Evolutionary conservation across 2,329 filamentous ascomycete genomes (phyloP).

Genomic region (Colletotrichum godetiae): DNA sequence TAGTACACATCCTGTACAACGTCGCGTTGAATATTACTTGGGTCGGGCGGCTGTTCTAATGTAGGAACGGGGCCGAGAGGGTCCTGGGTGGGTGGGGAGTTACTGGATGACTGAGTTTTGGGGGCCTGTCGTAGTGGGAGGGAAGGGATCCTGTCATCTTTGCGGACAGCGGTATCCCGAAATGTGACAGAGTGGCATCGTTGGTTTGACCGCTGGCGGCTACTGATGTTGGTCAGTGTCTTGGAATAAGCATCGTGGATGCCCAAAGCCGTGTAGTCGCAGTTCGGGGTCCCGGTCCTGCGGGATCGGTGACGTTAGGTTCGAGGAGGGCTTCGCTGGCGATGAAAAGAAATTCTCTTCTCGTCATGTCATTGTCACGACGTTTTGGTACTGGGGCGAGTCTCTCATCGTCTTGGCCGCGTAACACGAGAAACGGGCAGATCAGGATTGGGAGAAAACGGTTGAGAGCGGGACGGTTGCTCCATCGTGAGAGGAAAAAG

Average conservation of each 20-base stretch:
- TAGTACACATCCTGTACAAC: neutral
- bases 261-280: slow-evolving; percentile 10
- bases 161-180: slow-evolving; percentile 23
- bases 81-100: slow-evolving; percentile 18
- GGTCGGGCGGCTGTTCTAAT: slow-evolving; percentile 26
- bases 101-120: slow-evolving; percentile 19
- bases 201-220: neutral
- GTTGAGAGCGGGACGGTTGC: slow-evolving; percentile 7
- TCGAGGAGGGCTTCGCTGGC: neutral
- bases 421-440: neutral
- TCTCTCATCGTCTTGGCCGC: neutral
- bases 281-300: neutral
- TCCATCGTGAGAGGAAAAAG: slow-evolving; percentile 10
- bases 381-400: neutral
- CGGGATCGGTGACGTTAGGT: neutral
- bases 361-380: slow-evolving; percentile 5
- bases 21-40: slow-evolving; percentile 13
- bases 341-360: neutral
- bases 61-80: slow-evolving; percentile 33
- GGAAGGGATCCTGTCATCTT: slow-evolving; percentile 27
- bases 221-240: neutral
- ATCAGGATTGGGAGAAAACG: neutral
- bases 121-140: slow-evolving; percentile 13
- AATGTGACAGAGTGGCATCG: slow-evolving; percentile 22
- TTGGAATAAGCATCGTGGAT: slow-evolving; percentile 1